Conservation (phyloP, 139 green algal species). For the Yamagishiella unicocca region DNA sequence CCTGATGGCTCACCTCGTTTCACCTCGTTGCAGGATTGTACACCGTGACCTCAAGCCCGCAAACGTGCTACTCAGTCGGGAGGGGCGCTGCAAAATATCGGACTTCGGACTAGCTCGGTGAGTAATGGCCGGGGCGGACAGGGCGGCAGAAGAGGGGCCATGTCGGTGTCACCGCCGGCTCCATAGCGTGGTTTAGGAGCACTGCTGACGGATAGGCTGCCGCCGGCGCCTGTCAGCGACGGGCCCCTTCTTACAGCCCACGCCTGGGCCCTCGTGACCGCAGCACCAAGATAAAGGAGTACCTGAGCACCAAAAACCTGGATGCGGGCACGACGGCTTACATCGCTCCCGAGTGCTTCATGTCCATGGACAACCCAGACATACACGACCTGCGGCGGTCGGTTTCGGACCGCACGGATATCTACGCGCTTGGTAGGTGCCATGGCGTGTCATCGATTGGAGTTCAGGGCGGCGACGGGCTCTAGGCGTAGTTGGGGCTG, state of each 20-base stretch:
- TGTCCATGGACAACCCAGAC: constrained; percentile 50
- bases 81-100: constrained; percentile 46
- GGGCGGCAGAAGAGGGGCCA: background rate
- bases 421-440: constrained; percentile 44
- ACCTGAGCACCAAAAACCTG: constrained; percentile 54
- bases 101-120: constrained; percentile 41
- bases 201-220: too few species aligned
- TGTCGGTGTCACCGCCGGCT: too few species aligned
- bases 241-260: too few species aligned
- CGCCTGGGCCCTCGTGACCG: background rate
- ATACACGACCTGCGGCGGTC: constrained; percentile 42
- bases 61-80: constrained; percentile 39
- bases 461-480: too few species aligned
- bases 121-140: background rate
- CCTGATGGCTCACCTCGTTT: too few species aligned
- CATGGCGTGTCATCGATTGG: too few species aligned
- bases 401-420: constrained; percentile 38
- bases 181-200: too few species aligned
- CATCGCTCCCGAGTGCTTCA: constrained; percentile 58
- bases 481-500: too few species aligned
- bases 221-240: too few species aligned
- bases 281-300: constrained; percentile 52
- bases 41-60: constrained; percentile 43
- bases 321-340: constrained; percentile 60
- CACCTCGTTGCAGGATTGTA: background rate